phyloP scores from a whole-genome alignment of 1,284 basidiomycete species.

The Apiotrichum porosum region DNA sequence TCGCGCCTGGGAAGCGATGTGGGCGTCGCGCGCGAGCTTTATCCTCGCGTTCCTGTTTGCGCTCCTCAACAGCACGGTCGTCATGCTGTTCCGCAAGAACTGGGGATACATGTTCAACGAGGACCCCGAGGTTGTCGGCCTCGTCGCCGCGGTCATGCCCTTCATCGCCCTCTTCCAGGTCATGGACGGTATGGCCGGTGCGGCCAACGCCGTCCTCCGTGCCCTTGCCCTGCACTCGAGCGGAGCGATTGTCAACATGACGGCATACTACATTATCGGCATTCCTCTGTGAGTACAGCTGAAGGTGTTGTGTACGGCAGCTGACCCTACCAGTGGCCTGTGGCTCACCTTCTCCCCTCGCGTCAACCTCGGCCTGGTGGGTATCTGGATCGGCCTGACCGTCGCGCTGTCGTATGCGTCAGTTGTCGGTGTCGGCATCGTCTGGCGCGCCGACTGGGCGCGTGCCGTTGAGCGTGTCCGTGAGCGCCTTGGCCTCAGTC shows the following conservation, averaged over 20 bases:
- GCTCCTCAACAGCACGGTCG: slow-evolving; percentile 61
- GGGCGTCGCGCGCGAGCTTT: slow-evolving; percentile 61
- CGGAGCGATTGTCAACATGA: slow-evolving; percentile 52
- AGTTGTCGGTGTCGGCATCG: slow-evolving; percentile 40
- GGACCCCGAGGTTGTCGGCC: slow-evolving; percentile 59
- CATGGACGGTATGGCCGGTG: slow-evolving; percentile 62
- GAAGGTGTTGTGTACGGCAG: too few relatives aligned
- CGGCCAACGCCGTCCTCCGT: slow-evolving; percentile 69
- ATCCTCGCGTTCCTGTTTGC: slow-evolving; percentile 60
- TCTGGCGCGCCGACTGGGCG: slow-evolving; percentile 50
- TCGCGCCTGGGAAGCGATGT: slow-evolving; percentile 61
- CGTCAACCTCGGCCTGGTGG: slow-evolving; percentile 40
- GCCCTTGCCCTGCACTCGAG: slow-evolving; percentile 62
- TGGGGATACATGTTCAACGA: slow-evolving; percentile 84
- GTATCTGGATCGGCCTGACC: slow-evolving; percentile 52
- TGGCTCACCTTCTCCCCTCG: slow-evolving; percentile 49
- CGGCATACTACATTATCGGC: slow-evolving; percentile 52
- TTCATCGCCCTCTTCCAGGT: slow-evolving; percentile 66
- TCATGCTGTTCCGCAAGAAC: slow-evolving; percentile 63
- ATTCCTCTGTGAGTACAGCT: too few relatives aligned
- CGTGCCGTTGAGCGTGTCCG: slow-evolving; percentile 46
- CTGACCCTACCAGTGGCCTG: too few relatives aligned
- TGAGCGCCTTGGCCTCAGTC: slow-evolving; percentile 36
- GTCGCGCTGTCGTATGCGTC: slow-evolving; percentile 49
- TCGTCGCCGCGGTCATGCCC: slow-evolving; percentile 69